A percentile compares a stretch with the other conserved stretches of the same genome.
These are phyloP conservation scores for Podaxis carcinomalis DNA, from an alignment of 768 basidiomycete genomes.

Conservation along the genomic window DNA sequence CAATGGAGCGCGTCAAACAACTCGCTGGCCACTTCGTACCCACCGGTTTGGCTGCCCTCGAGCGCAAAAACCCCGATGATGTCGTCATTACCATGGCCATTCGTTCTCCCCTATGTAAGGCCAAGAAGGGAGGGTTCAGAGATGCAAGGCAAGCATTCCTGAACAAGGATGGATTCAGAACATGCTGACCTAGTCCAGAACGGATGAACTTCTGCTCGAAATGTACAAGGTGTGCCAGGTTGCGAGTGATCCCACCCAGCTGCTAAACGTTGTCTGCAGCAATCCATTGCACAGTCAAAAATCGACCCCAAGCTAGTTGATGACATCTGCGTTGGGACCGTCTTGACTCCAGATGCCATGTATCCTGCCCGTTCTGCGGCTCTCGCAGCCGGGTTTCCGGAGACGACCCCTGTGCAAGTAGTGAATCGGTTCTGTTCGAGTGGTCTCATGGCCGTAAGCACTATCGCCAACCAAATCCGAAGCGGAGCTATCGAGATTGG, in stretches of 20 bases:
- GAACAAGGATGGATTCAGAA: not conserved
- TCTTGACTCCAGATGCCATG: conserved; percentile 56
- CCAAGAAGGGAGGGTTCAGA: conserved; percentile 72
- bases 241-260: not conserved
- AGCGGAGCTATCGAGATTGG: conserved; percentile 80
- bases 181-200: conserved; percentile 31
- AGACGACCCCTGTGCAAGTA: conserved; percentile 67
- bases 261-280: conserved; percentile 27
- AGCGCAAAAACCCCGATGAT: conserved; percentile 64
- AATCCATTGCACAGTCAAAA: conserved; percentile 51
- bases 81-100: conserved; percentile 82
- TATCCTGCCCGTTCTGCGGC: conserved; percentile 74
- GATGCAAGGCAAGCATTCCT: conserved; percentile 50
- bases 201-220: conserved; percentile 76
- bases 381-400: conserved; percentile 78
- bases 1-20: conserved; percentile 67
- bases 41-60: conserved; percentile 46
- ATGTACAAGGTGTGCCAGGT: conserved; percentile 60
- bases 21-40: conserved; percentile 54
- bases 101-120: conserved; percentile 71
- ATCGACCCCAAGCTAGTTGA: conserved; percentile 64
- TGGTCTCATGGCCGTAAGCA: conserved; percentile 80
- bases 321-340: conserved; percentile 80
- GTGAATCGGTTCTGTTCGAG: conserved; percentile 83
- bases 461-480: conserved; percentile 71